Evolutionary conservation across 2,329 filamentous ascomycete genomes (phyloP).

Genomic region (Fonsecaea erecta): DNA sequence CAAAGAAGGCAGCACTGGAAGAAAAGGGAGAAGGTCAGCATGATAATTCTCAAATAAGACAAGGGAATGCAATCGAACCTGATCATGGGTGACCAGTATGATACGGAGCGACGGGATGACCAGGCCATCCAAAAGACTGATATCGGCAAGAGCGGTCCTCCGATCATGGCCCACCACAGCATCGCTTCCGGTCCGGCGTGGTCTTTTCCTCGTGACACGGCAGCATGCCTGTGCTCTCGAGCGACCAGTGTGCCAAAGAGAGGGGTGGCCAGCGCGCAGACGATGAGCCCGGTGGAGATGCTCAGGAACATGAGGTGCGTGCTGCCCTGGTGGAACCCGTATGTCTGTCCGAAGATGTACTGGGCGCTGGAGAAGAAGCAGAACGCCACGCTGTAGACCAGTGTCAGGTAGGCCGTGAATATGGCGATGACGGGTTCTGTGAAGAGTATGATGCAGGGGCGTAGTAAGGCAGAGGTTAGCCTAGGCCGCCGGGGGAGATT

Average conservation of each 20-base stretch:
- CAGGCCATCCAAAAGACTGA: conserved; percentile 64
- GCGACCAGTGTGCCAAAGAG: background rate
- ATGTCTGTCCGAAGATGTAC: conserved; percentile 13
- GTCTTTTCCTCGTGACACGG: background rate
- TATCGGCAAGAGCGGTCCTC: conserved; percentile 55
- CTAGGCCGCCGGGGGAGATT: conserved; percentile 50
- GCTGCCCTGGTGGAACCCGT: background rate
- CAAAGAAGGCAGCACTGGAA: conserved; percentile 44
- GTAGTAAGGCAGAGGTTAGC: background rate
- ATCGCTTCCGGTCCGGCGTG: conserved; percentile 54
- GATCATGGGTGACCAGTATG: conserved; percentile 56
- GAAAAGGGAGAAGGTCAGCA: background rate
- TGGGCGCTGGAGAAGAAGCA: conserved; percentile 6
- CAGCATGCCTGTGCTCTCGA: background rate
- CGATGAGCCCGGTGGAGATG: background rate
- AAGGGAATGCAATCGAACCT: conserved; percentile 48
- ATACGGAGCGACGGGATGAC: conserved; percentile 53
- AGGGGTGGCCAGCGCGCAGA: background rate
- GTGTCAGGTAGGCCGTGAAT: background rate
- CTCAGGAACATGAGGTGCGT: conserved; percentile 11
- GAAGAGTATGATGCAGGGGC: conserved; percentile 4
- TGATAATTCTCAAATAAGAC: background rate
- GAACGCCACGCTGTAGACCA: conserved; percentile 7
- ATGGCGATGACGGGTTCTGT: conserved; percentile 12
- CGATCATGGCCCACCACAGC: conserved; percentile 40